Conservation (phyloP, 148 eudicot species). For the Amaranthus cruentus region DNA sequence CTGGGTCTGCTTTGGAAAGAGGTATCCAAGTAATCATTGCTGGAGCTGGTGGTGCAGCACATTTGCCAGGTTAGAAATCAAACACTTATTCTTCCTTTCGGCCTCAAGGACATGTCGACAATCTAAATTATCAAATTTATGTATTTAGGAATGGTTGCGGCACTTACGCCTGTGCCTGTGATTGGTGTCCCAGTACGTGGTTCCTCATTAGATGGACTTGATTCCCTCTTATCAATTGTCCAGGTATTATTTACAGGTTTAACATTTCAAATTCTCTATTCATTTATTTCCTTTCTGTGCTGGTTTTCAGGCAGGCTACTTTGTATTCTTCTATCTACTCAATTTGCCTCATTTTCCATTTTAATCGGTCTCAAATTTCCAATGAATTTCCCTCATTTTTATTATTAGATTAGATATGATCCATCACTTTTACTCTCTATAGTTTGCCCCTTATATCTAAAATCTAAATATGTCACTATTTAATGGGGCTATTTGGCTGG, state of each 20-base stretch:
- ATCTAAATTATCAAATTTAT: neutral
- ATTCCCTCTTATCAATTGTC: conserved; percentile 88
- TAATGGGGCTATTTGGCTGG: no score
- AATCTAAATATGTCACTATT: no score
- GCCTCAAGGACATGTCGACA: neutral
- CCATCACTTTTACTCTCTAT: no score
- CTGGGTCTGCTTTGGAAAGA: conserved; percentile 59
- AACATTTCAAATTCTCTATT: neutral
- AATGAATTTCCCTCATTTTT: no score
- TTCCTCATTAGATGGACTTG: conserved; percentile 81
- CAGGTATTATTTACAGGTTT: conserved; percentile 45
- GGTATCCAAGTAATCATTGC: conserved; percentile 90
- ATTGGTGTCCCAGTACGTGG: conserved; percentile 93
- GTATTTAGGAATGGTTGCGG: conserved; percentile 89
- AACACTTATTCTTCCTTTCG: neutral
- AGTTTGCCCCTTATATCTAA: no score
- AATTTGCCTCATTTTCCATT: no score
- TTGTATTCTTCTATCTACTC: no score
- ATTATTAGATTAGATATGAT: no score
- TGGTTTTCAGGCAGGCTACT: no score
- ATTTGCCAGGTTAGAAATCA: conserved; percentile 74
- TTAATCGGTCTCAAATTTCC: no score
- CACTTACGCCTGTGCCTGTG: conserved; percentile 88
- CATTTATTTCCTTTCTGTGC: no score
- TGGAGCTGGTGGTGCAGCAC: conserved; percentile 99